Percentiles rank a stretch among this genome's conserved stretches.
These are phyloP conservation scores for Furcasterigmium sp. DNA, from an alignment of 2,329 filamentous ascomycete species.

Conservation along the genomic window DNA sequence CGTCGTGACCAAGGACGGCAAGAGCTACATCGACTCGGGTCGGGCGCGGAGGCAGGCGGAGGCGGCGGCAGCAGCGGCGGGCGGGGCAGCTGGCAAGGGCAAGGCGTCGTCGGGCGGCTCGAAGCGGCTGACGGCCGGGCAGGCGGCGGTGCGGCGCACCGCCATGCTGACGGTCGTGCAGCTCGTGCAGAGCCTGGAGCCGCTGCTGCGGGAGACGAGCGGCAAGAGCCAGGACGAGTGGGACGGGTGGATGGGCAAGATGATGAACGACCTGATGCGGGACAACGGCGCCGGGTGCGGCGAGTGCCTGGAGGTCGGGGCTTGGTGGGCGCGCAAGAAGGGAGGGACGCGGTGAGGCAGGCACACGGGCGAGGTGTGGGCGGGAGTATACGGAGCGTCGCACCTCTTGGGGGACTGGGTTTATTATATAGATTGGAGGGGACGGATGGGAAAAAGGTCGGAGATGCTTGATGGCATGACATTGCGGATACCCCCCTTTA, in stretches of 20 bases:
- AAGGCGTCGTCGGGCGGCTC: conserved; percentile 26
- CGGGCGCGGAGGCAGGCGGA: conserved; percentile 15
- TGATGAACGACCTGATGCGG: conserved; percentile 79
- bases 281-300: conserved; percentile 75
- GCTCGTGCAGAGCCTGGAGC: conserved; percentile 81
- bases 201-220: conserved; percentile 73
- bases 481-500: conserved; percentile 5
- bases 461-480: neutral
- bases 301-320: conserved; percentile 81
- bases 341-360: conserved; percentile 1
- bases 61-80: conserved; percentile 11
- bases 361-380: neutral
- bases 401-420: no score
- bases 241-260: conserved; percentile 82
- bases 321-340: conserved; percentile 81
- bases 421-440: neutral
- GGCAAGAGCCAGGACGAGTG: conserved; percentile 89
- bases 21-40: conserved; percentile 51
- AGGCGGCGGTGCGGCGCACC: conserved; percentile 69
- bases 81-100: no score
- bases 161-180: conserved; percentile 79
- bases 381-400: no score
- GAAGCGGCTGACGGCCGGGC: conserved; percentile 58
- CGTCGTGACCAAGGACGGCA: conserved; percentile 55
- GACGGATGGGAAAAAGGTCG: neutral